Base-by-base conservation (phyloP, 495 filamentous ascomycete species). In the Hyaloscypha variabilis region DNA sequence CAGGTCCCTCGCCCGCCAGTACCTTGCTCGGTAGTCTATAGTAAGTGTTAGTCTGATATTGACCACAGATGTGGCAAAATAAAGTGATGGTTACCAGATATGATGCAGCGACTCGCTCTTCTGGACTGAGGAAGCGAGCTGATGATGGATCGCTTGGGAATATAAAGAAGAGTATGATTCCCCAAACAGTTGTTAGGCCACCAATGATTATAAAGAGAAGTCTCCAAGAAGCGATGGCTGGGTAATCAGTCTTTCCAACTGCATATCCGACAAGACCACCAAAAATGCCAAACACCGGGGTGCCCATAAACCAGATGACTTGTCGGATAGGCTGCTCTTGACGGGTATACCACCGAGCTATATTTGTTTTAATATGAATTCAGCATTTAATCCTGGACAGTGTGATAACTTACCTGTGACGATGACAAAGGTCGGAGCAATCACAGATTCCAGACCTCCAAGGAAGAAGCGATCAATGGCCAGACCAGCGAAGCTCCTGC, bases 11-110 rank as follows among this genome's bases (percentile, higher is more conserved):
- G 11, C 8, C 51, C 51, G 24, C 51, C 51, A 54, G 51, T 54
- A 24, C 51, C 51, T 54, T 54, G 51, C 39, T 46, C 39, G 19
- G 39, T 46, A 46, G 39, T 46, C 39, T 46, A 46, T 19, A 46
- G 39, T 46, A 19, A 46, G 19, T 19, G 19, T 46, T 19, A 46
- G 39, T 46, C 39, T 46, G 10, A 46, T 8, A 46, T 46, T 46
- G 39, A 46, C 19, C 39, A n/a, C n/a, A n/a, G n/a, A n/a, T n/a
- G n/a, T n/a, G n/a, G 39, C 8, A 46, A 10, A 8, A 19, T 46
- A 46, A 46, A 19, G 39, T 46, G 39, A 46, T 46, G 19, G 39
- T 19, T 10, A 46, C 39, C 39, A 46, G 19, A 46, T 10, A 46
- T 19, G 39, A 46, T 46, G 39, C 39, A 46, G 39, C 39, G 39